Percentiles rank a stretch among this genome's conserved stretches.
phyloP scores from a whole-genome alignment of 2,329 filamentous ascomycete species.

The Phialophora expanda region DNA sequence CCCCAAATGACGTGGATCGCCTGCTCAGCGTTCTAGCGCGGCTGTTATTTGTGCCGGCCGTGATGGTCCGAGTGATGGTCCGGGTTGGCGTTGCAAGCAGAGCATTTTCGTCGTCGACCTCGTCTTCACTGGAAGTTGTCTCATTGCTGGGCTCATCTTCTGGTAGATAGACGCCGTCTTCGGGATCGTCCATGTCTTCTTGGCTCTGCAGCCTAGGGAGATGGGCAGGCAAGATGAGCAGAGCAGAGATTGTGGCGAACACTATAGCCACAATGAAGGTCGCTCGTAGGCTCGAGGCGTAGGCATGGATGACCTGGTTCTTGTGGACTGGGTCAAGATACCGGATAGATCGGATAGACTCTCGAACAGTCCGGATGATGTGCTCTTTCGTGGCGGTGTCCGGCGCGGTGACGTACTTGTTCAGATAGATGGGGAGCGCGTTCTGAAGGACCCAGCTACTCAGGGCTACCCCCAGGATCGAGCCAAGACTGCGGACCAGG shows the following conservation, averaged over 20 bases:
- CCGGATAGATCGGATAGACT: slow-evolving; percentile 33
- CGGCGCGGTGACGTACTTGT: slow-evolving; percentile 19
- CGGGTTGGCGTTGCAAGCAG: slow-evolving; percentile 5
- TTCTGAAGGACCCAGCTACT: slow-evolving; percentile 39
- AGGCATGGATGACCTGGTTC: slow-evolving; percentile 37
- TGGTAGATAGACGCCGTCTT: slow-evolving; percentile 4
- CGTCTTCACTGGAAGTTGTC: background rate
- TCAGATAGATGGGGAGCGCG: slow-evolving; percentile 33
- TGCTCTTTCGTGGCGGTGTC: slow-evolving; percentile 29
- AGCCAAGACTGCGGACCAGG: slow-evolving; percentile 33
- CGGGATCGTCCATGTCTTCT: slow-evolving; percentile 22
- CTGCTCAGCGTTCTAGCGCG: slow-evolving; percentile 8
- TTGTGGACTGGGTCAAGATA: slow-evolving; percentile 32
- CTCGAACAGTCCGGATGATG: slow-evolving; percentile 34
- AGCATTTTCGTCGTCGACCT: slow-evolving; percentile 5
- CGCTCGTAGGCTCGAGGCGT: slow-evolving; percentile 32
- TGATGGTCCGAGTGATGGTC: slow-evolving; percentile 13
- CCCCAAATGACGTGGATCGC: slow-evolving; percentile 2
- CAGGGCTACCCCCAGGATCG: slow-evolving; percentile 37
- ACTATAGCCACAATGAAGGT: slow-evolving; percentile 33
- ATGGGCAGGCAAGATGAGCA: slow-evolving; percentile 31
- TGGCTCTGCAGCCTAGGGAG: slow-evolving; percentile 32
- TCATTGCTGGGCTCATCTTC: background rate
- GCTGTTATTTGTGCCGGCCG: slow-evolving; percentile 7
- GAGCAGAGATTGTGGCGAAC: slow-evolving; percentile 22